Base-by-base conservation (phyloP, 2,329 filamentous ascomycete species). In the Colletotrichum sp. region DNA sequence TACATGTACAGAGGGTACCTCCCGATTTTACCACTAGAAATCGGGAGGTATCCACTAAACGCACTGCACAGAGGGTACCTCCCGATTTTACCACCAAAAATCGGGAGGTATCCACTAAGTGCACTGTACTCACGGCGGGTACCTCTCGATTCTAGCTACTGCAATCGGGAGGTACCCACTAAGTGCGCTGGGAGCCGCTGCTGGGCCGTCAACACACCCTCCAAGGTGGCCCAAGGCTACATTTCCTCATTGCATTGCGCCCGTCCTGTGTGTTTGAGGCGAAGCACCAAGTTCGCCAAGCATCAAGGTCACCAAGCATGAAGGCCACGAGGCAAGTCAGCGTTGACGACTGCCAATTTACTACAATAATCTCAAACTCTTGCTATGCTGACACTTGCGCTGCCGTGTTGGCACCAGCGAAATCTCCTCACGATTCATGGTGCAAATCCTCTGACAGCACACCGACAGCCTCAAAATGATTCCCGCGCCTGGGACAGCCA, bases 261-360 rank as follows among this genome's bases (percentile, higher is more conserved):
- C n/a, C 13, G n/a, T 57, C 21, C 21, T 6, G 10, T 57, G 10
- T 24, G 21, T 57, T 57, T 57, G n/a, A 9, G 18, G 49, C 3
- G 6, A 55, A 55, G 49, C 52, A 57, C 15, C 21, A 57, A 57
- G 12, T 8, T n/a, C 39, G 3, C 39, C 8, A n/a, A 44, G 16
- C 16, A n/a, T n/a, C 2, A 44, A 44, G 15, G 15, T 39, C 15
- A 26, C 26, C 26, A 26, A 26, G 26, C 26, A 26, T 26, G 26
- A 26, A 26, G 18, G 18, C 13, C 9, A 9, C 3, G 15, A 57
- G 6, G 52, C 5, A 57, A 26, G 13, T 0, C 52, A 57, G 3
- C 0, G 21, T 8, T 13, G 12, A 24, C 8, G 2, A 57, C 1
- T 8, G 9, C 10, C 0, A 26, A 26, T 26, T 57, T 26, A 0